Base-by-base conservation (phyloP, 1,284 basidiomycete species). In the Moesziomyces parantarcticus region DNA sequence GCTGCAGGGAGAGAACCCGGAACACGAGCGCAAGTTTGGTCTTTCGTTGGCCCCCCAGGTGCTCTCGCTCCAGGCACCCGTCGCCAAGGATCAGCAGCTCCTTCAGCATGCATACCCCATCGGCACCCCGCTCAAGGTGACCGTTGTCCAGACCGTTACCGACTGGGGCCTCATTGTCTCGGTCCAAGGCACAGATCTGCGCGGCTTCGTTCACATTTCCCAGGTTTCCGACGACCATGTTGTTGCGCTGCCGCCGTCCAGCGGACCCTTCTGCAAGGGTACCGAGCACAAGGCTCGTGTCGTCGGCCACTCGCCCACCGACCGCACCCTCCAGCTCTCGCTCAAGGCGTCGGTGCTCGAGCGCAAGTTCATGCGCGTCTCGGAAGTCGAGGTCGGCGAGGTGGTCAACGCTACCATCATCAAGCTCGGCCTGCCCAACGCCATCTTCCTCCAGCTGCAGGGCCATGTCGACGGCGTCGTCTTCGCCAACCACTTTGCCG, bases 401-500 rank as follows among this genome's bases (percentile, higher is more conserved):
- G 56, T 77, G 25, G 63, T 83, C 50, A 73, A 66, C 23, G 59
- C 64, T 20, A 78, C 49, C 43, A 78, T 69, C 26, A 59, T 82
- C 58, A 76, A 73, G 53, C 65, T 73, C n/a, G 78, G 77, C 23
- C 62, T 71, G 23, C 62, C 72, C 34, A 65, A 76, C 21, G 76
- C 72, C 46, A 83, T 83, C 63, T 78, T 83, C 58, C 58, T 83
- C 32, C 69, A 78, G 59, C 66, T 83, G 20, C 75, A 73, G 16
- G 81, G 82, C 16, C 65, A 77, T 42, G 77, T 80, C 22, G 93
- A 97, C 78, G 97, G 92, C 40, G 91, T 98, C 29, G 89, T 98
- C 29, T 97, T 93, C 90, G 94, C 96, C 0, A 88, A 90, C 72
- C 97, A 99, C 85, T 99, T 93, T 84, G 93, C 97, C 32, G 82